These are phyloP conservation scores for Neofusicoccum laricinum DNA, from an alignment of 2,329 filamentous ascomycete genomes.

Conservation along the genomic window DNA sequence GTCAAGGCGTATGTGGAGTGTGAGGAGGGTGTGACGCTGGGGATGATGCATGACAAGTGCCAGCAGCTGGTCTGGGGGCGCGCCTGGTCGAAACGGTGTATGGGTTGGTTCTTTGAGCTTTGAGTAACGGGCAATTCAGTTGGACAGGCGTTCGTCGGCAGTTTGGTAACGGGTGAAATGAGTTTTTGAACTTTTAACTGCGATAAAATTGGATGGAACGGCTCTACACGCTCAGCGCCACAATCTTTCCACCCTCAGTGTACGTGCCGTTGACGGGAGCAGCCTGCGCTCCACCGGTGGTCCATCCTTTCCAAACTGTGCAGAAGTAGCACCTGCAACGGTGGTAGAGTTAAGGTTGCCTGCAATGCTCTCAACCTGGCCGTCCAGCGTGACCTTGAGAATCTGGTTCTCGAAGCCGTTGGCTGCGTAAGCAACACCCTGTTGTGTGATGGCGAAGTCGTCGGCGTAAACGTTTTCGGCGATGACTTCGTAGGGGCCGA, in stretches of 20 bases:
- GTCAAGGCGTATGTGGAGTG: conserved; percentile 5
- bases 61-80: neutral
- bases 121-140: no score
- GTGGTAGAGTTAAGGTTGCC: conserved; percentile 2
- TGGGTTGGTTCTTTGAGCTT: conserved; percentile 17
- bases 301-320: conserved; percentile 20
- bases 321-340: conserved; percentile 22
- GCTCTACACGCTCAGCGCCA: conserved; percentile 26
- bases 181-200: conserved; percentile 36
- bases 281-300: conserved; percentile 23
- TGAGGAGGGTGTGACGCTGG: conserved; percentile 11
- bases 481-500: neutral
- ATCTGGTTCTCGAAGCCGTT: conserved; percentile 12
- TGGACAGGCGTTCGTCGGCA: neutral
- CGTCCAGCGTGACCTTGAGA: conserved; percentile 20
- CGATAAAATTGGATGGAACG: conserved; percentile 30
- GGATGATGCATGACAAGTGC: neutral
- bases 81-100: neutral
- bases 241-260: conserved; percentile 25
- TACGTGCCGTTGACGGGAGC: conserved; percentile 22
- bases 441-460: conserved; percentile 7
- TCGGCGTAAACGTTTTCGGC: neutral
- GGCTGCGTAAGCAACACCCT: neutral
- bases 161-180: no score
- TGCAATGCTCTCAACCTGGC: conserved; percentile 17